Evolutionary conservation across 257 asterid genomes (phyloP), one percentile per base, ranked within the genome.

Genomic region (Plantago ovata): DNA sequence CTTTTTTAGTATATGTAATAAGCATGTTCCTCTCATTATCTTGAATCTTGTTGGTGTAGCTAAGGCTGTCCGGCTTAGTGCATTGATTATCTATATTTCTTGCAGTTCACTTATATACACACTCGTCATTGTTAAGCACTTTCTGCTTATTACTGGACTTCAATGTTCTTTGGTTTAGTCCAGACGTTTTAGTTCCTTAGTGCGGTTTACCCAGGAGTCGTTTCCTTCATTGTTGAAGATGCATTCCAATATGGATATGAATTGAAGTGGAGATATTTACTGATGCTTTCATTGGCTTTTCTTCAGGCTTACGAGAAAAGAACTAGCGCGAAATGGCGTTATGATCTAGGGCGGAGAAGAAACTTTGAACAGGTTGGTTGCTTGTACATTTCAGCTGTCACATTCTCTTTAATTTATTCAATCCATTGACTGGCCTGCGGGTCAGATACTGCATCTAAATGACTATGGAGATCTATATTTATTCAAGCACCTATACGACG

Each of bases 251-350:
- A 53, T 12, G 16, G 14, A 62, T 46, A 60, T 47, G 40, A 33
- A 42, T 44, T 53, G 18, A 36, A 19, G 38, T 50, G 18, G 48
- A 18, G 56, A 39, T 63, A 32, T 47, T 24, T 22, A 32, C 69
- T 69, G 52, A 63, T 56, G 54, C 47, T 69, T 64, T 56, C 40
- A 16, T 45, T 72, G 53, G 55, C 43, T 46, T 43, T 21, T 79
- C 21, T 70, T 54, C 74, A 93, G 99, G 99, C 97, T 44, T 93
- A 89, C 47, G 99, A 93, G 77, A 93, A 89, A 83, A 86, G 76
- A 68, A 77, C 91, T 18, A 62, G 81, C 69, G 86, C 94, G 15
- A 93, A 86, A 71, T 93, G 99, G 99, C 94, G 91, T 19, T 93
- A 89, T 78, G 99, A 93, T 78, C 94, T 89, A 64, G 97, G 97